Conservation (phyloP, 2,329 filamentous ascomycete species). For the Colletotrichum gigasporum region DNA sequence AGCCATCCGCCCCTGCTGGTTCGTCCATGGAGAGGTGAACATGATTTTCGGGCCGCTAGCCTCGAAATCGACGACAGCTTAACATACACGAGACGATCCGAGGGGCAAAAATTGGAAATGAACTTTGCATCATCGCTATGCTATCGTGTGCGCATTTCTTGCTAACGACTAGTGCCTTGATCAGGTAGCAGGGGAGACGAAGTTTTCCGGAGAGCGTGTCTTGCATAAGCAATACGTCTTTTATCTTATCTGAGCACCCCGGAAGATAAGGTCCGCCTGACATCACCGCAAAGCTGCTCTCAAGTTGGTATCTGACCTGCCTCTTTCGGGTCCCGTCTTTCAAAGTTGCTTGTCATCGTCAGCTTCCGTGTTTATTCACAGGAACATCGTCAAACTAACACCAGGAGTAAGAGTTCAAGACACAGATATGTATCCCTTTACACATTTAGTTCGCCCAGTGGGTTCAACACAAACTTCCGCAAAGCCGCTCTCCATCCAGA, state of each 20-base stretch:
- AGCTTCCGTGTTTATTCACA: background rate
- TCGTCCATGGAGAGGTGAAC: background rate
- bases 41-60: background rate
- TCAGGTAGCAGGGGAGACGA: too few relatives aligned
- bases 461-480: background rate
- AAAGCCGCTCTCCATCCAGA: background rate
- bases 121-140: slow-evolving; percentile 15
- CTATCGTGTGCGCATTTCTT: background rate
- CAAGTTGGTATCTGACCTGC: background rate
- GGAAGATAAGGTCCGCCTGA: slow-evolving; percentile 11
- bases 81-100: background rate
- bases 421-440: too few relatives aligned
- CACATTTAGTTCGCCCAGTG: too few relatives aligned
- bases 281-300: background rate
- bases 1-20: background rate
- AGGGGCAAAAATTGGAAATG: background rate
- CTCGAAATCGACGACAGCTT: background rate
- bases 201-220: background rate
- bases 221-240: background rate
- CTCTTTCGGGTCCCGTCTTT: background rate
- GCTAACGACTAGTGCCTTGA: too few relatives aligned
- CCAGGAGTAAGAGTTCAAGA: too few relatives aligned
- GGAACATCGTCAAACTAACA: background rate
- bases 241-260: background rate
- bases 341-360: background rate